phyloP scores from a whole-genome alignment of 768 basidiomycete genomes.

The Paxillus involutus region DNA sequence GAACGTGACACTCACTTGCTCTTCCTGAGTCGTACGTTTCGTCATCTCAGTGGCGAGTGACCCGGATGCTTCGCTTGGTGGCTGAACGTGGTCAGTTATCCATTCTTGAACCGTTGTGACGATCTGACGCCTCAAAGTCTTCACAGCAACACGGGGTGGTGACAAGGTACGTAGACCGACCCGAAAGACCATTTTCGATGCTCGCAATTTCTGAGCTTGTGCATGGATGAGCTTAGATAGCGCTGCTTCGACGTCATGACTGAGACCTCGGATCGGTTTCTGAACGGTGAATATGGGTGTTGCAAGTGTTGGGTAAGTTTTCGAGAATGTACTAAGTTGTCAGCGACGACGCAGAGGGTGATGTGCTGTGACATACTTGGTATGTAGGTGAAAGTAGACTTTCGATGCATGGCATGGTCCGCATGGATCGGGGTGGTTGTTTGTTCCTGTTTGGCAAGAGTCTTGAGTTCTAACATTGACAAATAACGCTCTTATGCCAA shows the following conservation, averaged over 20 bases:
- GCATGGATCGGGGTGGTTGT: slow-evolving; percentile 59
- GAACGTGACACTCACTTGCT: slow-evolving; percentile 47
- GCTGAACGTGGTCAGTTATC: slow-evolving; percentile 54
- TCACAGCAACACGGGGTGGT: neutral
- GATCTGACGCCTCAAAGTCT: too few relatives aligned
- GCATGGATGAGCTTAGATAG: slow-evolving; percentile 62
- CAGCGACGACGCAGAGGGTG: too few relatives aligned
- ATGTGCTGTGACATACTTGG: slow-evolving; percentile 50
- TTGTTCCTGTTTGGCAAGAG: too few relatives aligned
- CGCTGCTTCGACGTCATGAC: slow-evolving; percentile 52
- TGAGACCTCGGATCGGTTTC: slow-evolving; percentile 61
- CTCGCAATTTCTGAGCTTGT: slow-evolving; percentile 57
- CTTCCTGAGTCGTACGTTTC: slow-evolving; percentile 67
- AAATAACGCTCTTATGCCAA: too few relatives aligned
- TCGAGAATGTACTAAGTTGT: slow-evolving; percentile 60
- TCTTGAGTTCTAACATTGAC: too few relatives aligned
- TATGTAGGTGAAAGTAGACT: slow-evolving; percentile 65
- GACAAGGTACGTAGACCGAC: slow-evolving; percentile 35
- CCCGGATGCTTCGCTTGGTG: slow-evolving; percentile 54
- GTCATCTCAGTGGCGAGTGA: too few relatives aligned
- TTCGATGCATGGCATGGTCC: slow-evolving; percentile 57
- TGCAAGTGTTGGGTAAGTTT: slow-evolving; percentile 74
- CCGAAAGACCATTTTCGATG: slow-evolving; percentile 79
- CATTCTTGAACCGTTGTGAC: too few relatives aligned
- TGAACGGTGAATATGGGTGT: slow-evolving; percentile 67